phyloP scores from a whole-genome alignment of 805 yeast genomes.

The Schizosaccharomyces cryophilus region DNA sequence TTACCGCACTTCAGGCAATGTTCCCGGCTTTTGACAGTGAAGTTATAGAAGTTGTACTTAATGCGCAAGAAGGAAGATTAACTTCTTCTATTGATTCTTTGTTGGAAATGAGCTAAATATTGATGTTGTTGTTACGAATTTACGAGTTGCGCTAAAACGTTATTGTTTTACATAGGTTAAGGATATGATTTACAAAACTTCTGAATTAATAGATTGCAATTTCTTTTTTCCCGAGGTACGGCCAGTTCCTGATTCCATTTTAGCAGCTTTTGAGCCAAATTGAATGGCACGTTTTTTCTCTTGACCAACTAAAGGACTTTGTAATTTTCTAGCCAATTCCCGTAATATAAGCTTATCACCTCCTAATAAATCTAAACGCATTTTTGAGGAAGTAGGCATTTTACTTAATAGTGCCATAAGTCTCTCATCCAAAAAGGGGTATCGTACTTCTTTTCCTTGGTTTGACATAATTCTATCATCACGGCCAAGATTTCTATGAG shows the following conservation, averaged over 20 bases:
- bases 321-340: slow-evolving; percentile 21
- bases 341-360: slow-evolving; percentile 16
- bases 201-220: background rate
- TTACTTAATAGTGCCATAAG: slow-evolving; percentile 5
- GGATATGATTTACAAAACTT: background rate
- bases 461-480: slow-evolving; percentile 71
- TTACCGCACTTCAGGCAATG: slow-evolving; percentile 33
- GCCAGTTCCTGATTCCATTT: slow-evolving; percentile 61
- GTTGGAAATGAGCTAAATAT: slow-evolving; percentile 9
- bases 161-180: background rate
- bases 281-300: slow-evolving; percentile 85
- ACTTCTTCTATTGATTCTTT: slow-evolving; percentile 55
- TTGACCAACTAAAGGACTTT: slow-evolving; percentile 32
- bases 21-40: slow-evolving; percentile 53
- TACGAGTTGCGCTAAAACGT: no score
- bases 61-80: slow-evolving; percentile 36
- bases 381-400: background rate
- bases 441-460: slow-evolving; percentile 78
- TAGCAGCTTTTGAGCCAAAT: slow-evolving; percentile 88
- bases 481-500: slow-evolving; percentile 61
- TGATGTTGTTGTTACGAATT: no score
- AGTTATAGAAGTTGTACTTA: slow-evolving; percentile 43
- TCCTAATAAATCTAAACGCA: background rate
- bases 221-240: slow-evolving; percentile 14
- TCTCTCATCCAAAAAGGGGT: slow-evolving; percentile 37